These are phyloP conservation scores for Phytophthora foliorum DNA, from an alignment of 352 stramenopile species.

Conservation along the genomic window DNA sequence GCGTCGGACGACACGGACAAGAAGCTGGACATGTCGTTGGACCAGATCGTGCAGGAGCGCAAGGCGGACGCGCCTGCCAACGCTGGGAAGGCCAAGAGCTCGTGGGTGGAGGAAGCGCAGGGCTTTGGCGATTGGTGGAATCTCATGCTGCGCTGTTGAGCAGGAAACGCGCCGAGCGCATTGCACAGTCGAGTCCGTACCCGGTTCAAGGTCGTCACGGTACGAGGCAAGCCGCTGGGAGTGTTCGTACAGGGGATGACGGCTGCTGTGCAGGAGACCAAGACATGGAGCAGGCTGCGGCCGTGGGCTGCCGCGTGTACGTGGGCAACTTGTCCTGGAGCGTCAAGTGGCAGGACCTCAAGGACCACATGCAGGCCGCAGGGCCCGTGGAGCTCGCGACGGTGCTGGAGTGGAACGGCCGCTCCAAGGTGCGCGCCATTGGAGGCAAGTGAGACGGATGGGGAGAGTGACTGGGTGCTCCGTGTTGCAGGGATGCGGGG, in stretches of 20 bases:
- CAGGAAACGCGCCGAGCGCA: slow-evolving; percentile 73
- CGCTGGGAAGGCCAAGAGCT: slow-evolving; percentile 60
- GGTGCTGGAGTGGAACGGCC: slow-evolving; percentile 71
- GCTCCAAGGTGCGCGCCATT: slow-evolving; percentile 71
- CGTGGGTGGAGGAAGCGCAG: slow-evolving; percentile 45
- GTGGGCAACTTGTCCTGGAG: slow-evolving; percentile 90
- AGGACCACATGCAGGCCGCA: slow-evolving; percentile 83
- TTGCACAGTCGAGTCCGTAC: slow-evolving; percentile 70
- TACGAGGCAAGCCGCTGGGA: slow-evolving; percentile 1
- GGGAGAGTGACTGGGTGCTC: slow-evolving; percentile 9
- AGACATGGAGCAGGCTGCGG: slow-evolving; percentile 38
- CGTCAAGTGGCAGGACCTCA: slow-evolving; percentile 85
- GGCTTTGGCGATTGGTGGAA: slow-evolving; percentile 17
- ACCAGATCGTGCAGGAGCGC: slow-evolving; percentile 69
- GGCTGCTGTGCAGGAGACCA: slow-evolving; percentile 9
- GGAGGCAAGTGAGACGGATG: neutral
- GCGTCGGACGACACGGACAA: slow-evolving; percentile 62
- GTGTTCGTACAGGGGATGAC: neutral
- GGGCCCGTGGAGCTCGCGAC: slow-evolving; percentile 75
- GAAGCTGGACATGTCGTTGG: slow-evolving; percentile 80
- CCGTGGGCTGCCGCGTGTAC: slow-evolving; percentile 68
- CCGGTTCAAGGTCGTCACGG: slow-evolving; percentile 32
- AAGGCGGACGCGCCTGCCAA: slow-evolving; percentile 36
- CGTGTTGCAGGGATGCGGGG: slow-evolving; percentile 87
- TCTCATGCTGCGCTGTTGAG: slow-evolving; percentile 34